Conservation (phyloP, 176 grass and related monocot genomes). For the Metroxylon sagu region DNA sequence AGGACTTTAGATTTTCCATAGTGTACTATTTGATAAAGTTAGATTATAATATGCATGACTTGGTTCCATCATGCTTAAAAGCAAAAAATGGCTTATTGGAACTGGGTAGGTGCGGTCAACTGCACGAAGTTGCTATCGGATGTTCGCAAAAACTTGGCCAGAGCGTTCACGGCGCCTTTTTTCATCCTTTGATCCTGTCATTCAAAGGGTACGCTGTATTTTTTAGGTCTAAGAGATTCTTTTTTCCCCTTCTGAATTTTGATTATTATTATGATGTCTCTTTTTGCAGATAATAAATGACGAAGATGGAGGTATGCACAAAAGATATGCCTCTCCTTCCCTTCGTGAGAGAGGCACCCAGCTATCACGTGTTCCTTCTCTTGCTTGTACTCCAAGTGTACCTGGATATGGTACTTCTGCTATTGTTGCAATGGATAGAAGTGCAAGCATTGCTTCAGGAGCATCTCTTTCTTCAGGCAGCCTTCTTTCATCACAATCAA, state of each 20-base stretch:
- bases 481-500: constrained; percentile 66
- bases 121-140: constrained; percentile 83
- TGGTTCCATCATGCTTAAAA: no score
- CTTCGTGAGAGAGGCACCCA: constrained; percentile 71
- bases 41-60: no score
- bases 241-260: constrained; percentile 10
- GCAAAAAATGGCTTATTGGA: neutral
- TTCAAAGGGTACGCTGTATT: constrained; percentile 61
- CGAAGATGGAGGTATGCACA: constrained; percentile 92
- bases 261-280: constrained; percentile 10
- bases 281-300: constrained; percentile 80
- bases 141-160: constrained; percentile 93
- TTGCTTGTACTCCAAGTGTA: constrained; percentile 41
- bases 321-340: constrained; percentile 81
- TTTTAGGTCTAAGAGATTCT: neutral
- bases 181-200: constrained; percentile 79
- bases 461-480: constrained; percentile 56
- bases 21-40: no score
- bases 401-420: constrained; percentile 86
- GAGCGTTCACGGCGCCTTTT: constrained; percentile 77
- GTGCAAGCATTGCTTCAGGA: constrained; percentile 56
- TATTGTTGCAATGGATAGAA: constrained; percentile 97
- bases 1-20: no score
- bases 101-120: constrained; percentile 70
- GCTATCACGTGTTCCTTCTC: constrained; percentile 48